A percentile compares a stretch with the other conserved stretches of the same genome.
Evolutionary conservation across 805 yeast species (phyloP).

Genomic region (Candida hungchunana): DNA sequence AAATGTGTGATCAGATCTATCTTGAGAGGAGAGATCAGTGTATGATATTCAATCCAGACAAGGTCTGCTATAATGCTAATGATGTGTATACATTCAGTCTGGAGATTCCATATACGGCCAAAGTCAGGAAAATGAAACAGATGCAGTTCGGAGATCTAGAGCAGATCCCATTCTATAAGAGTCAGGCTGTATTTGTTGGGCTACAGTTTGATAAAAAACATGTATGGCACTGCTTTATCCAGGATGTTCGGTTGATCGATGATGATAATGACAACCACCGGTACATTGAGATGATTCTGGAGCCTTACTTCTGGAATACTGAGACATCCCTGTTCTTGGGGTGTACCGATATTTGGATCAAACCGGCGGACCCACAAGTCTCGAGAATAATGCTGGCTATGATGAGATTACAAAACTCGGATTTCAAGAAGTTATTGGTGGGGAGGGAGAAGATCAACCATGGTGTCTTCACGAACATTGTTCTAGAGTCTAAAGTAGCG

Average conservation of each 20-base stretch:
- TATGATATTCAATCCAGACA: slow-evolving; percentile 41
- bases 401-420: slow-evolving; percentile 51
- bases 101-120: slow-evolving; percentile 38
- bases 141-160: slow-evolving; percentile 48
- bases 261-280: too few relatives aligned
- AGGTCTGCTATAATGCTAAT: slow-evolving; percentile 48
- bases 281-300: slow-evolving; percentile 43
- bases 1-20: slow-evolving; percentile 56
- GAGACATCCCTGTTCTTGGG: too few relatives aligned
- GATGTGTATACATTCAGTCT: slow-evolving; percentile 37
- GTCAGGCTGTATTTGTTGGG: slow-evolving; percentile 51
- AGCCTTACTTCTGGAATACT: slow-evolving; percentile 59
- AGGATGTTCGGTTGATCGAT: slow-evolving; percentile 33
- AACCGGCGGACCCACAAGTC: slow-evolving; percentile 63
- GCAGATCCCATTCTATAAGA: slow-evolving; percentile 52
- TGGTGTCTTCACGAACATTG: slow-evolving; percentile 53
- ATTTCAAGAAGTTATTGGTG: slow-evolving; percentile 47
- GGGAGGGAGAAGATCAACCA: slow-evolving; percentile 54
- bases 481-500: slow-evolving; percentile 44
- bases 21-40: slow-evolving; percentile 52
- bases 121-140: slow-evolving; percentile 43
- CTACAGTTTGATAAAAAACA: slow-evolving; percentile 40
- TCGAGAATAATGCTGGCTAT: slow-evolving; percentile 63
- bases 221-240: slow-evolving; percentile 56
- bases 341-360: slow-evolving; percentile 35